Base-by-base conservation (phyloP, 306 rosid genomes). In the Gleditsia sinensis region DNA sequence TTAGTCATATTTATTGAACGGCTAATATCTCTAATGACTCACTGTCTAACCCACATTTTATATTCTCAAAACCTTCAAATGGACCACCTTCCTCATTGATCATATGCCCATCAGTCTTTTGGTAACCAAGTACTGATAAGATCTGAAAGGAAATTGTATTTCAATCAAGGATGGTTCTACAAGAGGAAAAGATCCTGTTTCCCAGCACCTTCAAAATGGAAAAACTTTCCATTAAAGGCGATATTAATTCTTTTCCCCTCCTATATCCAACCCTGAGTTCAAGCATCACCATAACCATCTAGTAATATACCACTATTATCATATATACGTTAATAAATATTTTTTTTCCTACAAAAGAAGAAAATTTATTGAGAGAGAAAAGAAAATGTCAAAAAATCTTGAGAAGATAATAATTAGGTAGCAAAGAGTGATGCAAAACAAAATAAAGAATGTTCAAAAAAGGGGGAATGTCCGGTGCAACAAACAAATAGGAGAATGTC, bases 51-150 rank as follows among this genome's bases (percentile, higher is more conserved):
- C 67, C 60, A 21, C 53, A 69, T 27, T 34, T 30, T 39, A 59
- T 69, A 53, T 34, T n/a, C 55, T 75, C 43, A 25, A 48, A 63
- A 12, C 42, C 72, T 78, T 46, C 48, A 60, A 77, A 66, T 45
- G 23, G 24, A 27, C 23, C n/a, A 3, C 36, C 59, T 68, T 73
- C 51, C 16, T 25, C 46, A 43, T 61, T 16, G 19, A 20, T 65
- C 17, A 67, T 27, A 59, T 36, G 76, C 46, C 37, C 50, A 36
- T 34, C 65, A 67, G 73, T 60, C 46, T 46, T 6, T 1, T 37
- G 17, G 5, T 62, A 20, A 19, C 24, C 6, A 7, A 30, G 42
- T 73, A 37, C n/a, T 28, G 71, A 23, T 14, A 42, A 53, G 55
- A 77, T 66, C 54, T 24, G 34, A 54, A 55, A 48, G 37, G 61